A percentile compares a stretch with the other conserved stretches of the same genome.
These are phyloP conservation scores for Phlebopus sp. DNA, from an alignment of 1,284 basidiomycete genomes.

Conservation along the genomic window DNA sequence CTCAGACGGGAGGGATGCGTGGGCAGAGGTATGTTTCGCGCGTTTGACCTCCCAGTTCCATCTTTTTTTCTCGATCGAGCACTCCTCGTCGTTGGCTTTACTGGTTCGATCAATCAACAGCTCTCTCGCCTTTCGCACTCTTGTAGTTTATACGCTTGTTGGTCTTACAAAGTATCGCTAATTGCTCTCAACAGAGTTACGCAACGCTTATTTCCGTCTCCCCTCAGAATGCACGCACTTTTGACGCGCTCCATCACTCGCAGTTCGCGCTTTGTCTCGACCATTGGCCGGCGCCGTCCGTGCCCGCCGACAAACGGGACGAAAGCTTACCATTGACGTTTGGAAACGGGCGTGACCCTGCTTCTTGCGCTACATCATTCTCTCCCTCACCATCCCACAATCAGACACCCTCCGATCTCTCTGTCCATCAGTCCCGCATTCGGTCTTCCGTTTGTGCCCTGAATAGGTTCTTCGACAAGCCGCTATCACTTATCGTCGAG, in stretches of 20 bases:
- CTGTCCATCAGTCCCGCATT: conserved; percentile 78
- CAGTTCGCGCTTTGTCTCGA: conserved; percentile 76
- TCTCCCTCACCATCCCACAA: not conserved
- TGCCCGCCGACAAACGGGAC: conserved; percentile 23
- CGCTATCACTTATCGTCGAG: conserved; percentile 81
- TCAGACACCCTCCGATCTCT: conserved; percentile 41
- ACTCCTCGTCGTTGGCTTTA: not conserved
- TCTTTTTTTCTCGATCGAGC: not conserved
- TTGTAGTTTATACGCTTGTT: conserved; percentile 10
- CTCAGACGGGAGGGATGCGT: conserved; percentile 79
- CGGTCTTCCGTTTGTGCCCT: conserved; percentile 67
- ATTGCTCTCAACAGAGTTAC: conserved; percentile 54
- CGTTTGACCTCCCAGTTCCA: not conserved
- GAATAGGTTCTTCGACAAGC: conserved; percentile 95
- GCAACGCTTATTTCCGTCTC: conserved; percentile 69
- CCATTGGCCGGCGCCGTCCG: conserved; percentile 47
- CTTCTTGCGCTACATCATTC: conserved; percentile 4
- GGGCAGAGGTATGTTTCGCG: conserved; percentile 64
- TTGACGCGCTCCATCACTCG: conserved; percentile 69
- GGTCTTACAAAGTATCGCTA: conserved; percentile 21
- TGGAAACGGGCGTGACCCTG: conserved; percentile 15
- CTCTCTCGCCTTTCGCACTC: conserved; percentile 14
- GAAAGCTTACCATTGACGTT: conserved; percentile 34
- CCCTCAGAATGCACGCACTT: conserved; percentile 56
- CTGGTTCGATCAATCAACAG: conserved; percentile 4